Conservation (phyloP, 2,329 filamentous ascomycete genomes). For the Pezicula carpinea region DNA sequence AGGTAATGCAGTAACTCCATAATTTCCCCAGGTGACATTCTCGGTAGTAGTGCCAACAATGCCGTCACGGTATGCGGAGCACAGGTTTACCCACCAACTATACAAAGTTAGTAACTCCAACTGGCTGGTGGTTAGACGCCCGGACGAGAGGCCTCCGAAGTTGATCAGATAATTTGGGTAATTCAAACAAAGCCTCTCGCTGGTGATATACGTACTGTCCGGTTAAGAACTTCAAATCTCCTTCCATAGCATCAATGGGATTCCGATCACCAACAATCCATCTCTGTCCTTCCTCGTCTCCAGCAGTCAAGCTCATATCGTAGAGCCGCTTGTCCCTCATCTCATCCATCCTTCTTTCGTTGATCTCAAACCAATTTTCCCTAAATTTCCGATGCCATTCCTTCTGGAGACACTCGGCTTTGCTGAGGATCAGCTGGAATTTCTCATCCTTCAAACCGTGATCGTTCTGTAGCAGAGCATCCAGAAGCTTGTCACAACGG, state of each 20-base stretch:
- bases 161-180: not conserved
- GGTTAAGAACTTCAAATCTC: slow-evolving; percentile 36
- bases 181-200: not conserved
- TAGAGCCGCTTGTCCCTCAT: slow-evolving; percentile 1
- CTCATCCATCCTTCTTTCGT: not conserved
- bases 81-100: slow-evolving; percentile 53
- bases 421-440: slow-evolving; percentile 1
- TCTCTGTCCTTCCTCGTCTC: not conserved
- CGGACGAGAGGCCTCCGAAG: not conserved
- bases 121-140: not conserved
- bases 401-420: slow-evolving; percentile 1
- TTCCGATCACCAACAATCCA: slow-evolving; percentile 1
- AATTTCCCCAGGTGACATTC: slow-evolving; percentile 40
- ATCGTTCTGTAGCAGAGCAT: slow-evolving; percentile 1
- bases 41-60: slow-evolving; percentile 43
- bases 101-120: slow-evolving; percentile 11
- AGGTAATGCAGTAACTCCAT: slow-evolving; percentile 39
- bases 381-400: slow-evolving; percentile 4
- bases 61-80: slow-evolving; percentile 49
- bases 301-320: not conserved
- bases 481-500: slow-evolving; percentile 6
- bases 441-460: not conserved
- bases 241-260: not conserved
- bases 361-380: slow-evolving; percentile 1
- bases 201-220: slow-evolving; percentile 39